phyloP scores from a whole-genome alignment of 2,329 filamentous ascomycete genomes.

The Xylaria sp. region DNA sequence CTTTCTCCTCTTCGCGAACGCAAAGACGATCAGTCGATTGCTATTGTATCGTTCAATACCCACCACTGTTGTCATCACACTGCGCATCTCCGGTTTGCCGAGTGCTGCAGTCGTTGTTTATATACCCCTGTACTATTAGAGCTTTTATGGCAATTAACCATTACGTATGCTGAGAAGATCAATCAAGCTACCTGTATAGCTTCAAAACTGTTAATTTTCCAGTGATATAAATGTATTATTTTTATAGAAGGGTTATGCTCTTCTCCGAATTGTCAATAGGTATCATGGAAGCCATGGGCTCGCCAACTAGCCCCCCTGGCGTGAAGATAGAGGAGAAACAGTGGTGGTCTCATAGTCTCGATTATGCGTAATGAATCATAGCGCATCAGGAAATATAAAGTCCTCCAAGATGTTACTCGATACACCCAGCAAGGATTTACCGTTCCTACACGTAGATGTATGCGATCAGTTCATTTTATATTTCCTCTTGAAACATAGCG shows the following conservation, averaged over 20 bases:
- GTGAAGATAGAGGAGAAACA: neutral
- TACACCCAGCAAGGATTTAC: neutral
- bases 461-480: neutral
- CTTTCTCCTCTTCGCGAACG: neutral
- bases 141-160: neutral
- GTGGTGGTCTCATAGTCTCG: neutral
- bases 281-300: neutral
- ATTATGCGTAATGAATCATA: neutral
- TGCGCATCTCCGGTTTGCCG: neutral
- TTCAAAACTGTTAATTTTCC: neutral
- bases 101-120: neutral
- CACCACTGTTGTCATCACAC: neutral
- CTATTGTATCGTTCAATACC: neutral
- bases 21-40: neutral
- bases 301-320: neutral
- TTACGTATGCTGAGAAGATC: neutral
- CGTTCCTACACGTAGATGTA: conserved; percentile 3
- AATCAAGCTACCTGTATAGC: neutral
- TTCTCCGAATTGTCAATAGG: neutral
- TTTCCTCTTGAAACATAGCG: neutral
- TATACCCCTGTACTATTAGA: conserved; percentile 28
- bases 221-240: too few relatives aligned
- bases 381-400: neutral
- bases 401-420: neutral
- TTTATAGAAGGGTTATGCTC: neutral